Conservation (phyloP, 768 basidiomycete species). For the Tephrocybe sp. region DNA sequence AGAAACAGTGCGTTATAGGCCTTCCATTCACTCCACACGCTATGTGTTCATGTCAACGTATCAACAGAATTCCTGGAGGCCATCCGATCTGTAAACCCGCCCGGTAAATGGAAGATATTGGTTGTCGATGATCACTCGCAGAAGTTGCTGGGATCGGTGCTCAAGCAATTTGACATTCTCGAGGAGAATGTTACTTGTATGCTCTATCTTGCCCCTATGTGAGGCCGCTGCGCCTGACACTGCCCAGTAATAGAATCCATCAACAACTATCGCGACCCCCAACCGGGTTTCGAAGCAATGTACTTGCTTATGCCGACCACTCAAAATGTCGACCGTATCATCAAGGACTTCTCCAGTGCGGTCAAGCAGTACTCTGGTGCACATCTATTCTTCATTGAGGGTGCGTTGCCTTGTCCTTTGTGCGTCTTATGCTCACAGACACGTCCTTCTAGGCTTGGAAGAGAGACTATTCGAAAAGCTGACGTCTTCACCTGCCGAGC, state of each 20-base stretch:
- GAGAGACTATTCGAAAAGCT: conserved; percentile 77
- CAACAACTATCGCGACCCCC: conserved; percentile 75
- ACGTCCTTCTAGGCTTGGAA: conserved; percentile 55
- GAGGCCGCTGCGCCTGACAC: not conserved
- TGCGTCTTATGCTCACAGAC: not conserved
- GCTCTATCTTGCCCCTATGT: conserved; percentile 30
- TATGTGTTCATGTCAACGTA: conserved; percentile 3
- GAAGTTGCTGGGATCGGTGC: conserved; percentile 74
- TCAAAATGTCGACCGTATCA: conserved; percentile 89
- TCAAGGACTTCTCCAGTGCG: conserved; percentile 68
- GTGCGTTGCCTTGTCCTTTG: conserved; percentile 28
- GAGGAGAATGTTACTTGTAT: conserved; percentile 95
- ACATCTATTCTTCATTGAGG: conserved; percentile 92
- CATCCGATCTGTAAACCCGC: conserved; percentile 83
- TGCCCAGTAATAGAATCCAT: conserved; percentile 89
- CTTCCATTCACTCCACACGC: not conserved
- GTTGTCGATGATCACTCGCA: conserved; percentile 94
- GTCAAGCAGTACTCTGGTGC: conserved; percentile 76
- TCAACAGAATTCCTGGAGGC: conserved; percentile 79
- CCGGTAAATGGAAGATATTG: conserved; percentile 93
- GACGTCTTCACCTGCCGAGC: conserved; percentile 72
- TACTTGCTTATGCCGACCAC: conserved; percentile 94
- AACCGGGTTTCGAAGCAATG: conserved; percentile 84
- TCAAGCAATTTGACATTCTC: conserved; percentile 92
- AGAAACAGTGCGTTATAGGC: conserved; percentile 35